Conservation (phyloP, 192 early-diverging fungal genomes). For the Coemansia sp. region DNA sequence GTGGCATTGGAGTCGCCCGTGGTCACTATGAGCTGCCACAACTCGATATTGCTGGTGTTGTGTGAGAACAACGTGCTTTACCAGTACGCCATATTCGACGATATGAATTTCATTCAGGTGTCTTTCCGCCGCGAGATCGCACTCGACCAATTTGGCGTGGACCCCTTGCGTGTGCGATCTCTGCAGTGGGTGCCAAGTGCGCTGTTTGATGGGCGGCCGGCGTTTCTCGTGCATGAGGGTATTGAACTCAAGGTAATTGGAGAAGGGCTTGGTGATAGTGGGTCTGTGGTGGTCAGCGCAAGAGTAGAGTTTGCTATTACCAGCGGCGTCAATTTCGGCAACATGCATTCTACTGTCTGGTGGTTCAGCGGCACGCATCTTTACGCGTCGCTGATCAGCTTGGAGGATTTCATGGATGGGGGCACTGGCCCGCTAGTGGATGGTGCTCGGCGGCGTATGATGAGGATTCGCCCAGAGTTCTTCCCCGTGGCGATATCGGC, state of each 20-base stretch:
- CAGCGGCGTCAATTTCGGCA: constrained; percentile 55
- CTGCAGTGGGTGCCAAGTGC: constrained; percentile 55
- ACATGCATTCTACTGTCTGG: constrained; percentile 56
- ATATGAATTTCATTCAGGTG: constrained; percentile 24
- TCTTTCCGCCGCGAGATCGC: constrained; percentile 20
- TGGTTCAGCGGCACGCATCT: constrained; percentile 46
- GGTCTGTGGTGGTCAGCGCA: constrained; percentile 13
- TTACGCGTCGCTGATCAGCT: constrained; percentile 42
- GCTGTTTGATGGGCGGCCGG: constrained; percentile 28
- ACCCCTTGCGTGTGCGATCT: constrained; percentile 34
- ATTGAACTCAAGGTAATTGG: constrained; percentile 27
- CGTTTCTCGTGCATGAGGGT: constrained; percentile 49
- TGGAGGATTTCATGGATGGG: constrained; percentile 55
- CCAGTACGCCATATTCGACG: constrained; percentile 44
- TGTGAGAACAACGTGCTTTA: constrained; percentile 21
- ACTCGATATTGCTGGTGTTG: constrained; percentile 30
- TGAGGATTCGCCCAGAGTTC: constrained; percentile 37
- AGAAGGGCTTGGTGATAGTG: neutral
- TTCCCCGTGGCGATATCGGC: constrained; percentile 49
- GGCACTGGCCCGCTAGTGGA: constrained; percentile 12
- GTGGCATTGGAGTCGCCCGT: constrained; percentile 26
- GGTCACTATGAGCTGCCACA: constrained; percentile 34
- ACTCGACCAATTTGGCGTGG: constrained; percentile 9
- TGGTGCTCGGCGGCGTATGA: neutral
- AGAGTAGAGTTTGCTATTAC: constrained; percentile 31